phyloP scores from a whole-genome alignment of 495 filamentous ascomycete species.

The Tuber borchii region DNA sequence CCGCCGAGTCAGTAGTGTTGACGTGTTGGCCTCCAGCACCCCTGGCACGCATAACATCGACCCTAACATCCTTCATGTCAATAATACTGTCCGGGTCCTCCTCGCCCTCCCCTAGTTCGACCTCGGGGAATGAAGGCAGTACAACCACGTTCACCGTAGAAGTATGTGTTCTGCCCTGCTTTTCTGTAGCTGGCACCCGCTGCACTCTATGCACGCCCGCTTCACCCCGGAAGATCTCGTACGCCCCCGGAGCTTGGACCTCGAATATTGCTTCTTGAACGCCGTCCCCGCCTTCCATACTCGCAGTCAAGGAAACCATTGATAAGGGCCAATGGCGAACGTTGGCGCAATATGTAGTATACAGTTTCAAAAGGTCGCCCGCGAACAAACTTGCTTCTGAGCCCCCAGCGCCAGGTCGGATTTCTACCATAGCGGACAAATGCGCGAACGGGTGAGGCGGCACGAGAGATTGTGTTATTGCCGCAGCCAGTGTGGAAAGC shows the following conservation, averaged over 20 bases:
- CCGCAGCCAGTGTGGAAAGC: constrained; percentile 54
- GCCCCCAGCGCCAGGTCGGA: constrained; percentile 88
- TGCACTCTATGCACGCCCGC: constrained; percentile 94
- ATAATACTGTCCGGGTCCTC: constrained; percentile 78
- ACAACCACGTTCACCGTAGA: constrained; percentile 88
- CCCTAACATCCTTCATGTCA: constrained; percentile 73
- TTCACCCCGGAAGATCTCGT: constrained; percentile 72
- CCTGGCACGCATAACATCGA: constrained; percentile 83
- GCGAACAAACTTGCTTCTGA: constrained; percentile 87
- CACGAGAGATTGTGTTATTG: constrained; percentile 67
- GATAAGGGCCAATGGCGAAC: constrained; percentile 49
- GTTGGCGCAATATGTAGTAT: constrained; percentile 63
- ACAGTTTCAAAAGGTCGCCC: constrained; percentile 82
- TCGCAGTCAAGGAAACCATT: constrained; percentile 44
- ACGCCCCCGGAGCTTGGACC: constrained; percentile 68
- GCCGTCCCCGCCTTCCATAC: constrained; percentile 56
- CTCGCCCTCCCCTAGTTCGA: constrained; percentile 45
- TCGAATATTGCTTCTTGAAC: constrained; percentile 82
- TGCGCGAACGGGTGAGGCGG: constrained; percentile 90
- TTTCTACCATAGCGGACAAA: constrained; percentile 83
- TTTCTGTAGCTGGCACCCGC: constrained; percentile 83
- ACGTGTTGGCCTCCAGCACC: constrained; percentile 96
- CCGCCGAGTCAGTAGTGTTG: constrained; percentile 94
- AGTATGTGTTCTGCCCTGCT: constrained; percentile 83
- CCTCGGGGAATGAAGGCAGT: constrained; percentile 71